phyloP scores from a whole-genome alignment of 495 filamentous ascomycete genomes.

The Hypoxylon lienhwacheense region DNA sequence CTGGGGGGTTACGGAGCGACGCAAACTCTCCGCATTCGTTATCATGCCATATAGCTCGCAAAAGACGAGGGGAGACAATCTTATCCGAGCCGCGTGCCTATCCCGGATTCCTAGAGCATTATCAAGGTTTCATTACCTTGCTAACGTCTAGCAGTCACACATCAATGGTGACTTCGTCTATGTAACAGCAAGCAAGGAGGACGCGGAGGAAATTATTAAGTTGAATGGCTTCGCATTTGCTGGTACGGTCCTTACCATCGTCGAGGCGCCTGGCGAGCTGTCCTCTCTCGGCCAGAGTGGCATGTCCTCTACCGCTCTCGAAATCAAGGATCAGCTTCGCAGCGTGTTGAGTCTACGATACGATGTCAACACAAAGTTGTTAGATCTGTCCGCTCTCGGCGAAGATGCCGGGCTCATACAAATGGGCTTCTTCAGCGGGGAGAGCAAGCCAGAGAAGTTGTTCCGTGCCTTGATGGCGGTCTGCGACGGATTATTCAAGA shows the following conservation, averaged over 20 bases:
- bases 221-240: constrained; percentile 68
- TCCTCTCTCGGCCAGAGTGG: constrained; percentile 26
- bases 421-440: constrained; percentile 74
- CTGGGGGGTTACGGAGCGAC: constrained; percentile 48
- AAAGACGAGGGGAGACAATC: constrained; percentile 51
- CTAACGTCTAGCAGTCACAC: constrained; percentile 75
- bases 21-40: constrained; percentile 47
- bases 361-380: constrained; percentile 65
- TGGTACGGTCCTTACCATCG: constrained; percentile 59
- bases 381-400: constrained; percentile 76
- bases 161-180: constrained; percentile 69
- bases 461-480: constrained; percentile 87
- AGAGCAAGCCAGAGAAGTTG: constrained; percentile 76
- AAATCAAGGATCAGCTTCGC: constrained; percentile 48
- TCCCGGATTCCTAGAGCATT: constrained; percentile 48
- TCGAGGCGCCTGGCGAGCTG: constrained; percentile 38
- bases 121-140: constrained; percentile 59
- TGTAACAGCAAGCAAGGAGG: constrained; percentile 64
- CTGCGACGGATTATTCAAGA: constrained; percentile 70
- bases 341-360: constrained; percentile 74
- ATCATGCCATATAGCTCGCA: constrained; percentile 55
- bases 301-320: constrained; percentile 46
- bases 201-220: constrained; percentile 61
- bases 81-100: constrained; percentile 39
- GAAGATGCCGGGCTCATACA: constrained; percentile 65